phyloP scores from a whole-genome alignment of 2,329 filamentous ascomycete species.

The Colletotrichum eleusines region DNA sequence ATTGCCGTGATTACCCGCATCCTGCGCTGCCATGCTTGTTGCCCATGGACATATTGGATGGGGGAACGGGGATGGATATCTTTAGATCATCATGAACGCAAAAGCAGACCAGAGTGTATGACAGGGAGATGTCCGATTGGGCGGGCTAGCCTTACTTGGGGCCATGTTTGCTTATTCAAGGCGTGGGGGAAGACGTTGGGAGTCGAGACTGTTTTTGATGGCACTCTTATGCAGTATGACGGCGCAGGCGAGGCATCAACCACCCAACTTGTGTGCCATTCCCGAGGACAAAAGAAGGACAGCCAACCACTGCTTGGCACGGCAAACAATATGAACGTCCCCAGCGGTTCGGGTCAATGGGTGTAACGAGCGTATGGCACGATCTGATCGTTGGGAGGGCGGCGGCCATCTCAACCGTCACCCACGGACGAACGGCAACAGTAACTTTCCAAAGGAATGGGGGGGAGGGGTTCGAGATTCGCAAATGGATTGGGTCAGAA shows the following conservation, averaged over 20 bases:
- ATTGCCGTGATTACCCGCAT: not conserved
- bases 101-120: not conserved
- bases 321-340: not conserved
- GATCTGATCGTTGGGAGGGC: not conserved
- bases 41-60: too few species aligned
- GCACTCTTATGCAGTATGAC: slow-evolving; percentile 16
- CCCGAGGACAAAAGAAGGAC: not conserved
- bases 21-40: not conserved
- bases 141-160: slow-evolving; percentile 5
- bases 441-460: not conserved
- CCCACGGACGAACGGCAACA: too few species aligned
- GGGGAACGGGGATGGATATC: not conserved
- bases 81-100: slow-evolving; percentile 18
- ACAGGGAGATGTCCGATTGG: slow-evolving; percentile 35
- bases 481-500: not conserved
- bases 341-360: not conserved
- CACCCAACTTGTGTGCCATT: not conserved
- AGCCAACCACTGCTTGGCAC: not conserved
- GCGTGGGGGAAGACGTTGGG: slow-evolving; percentile 3
- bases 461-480: not conserved
- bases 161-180: slow-evolving; percentile 29
- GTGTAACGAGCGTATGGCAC: not conserved
- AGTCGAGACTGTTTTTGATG: slow-evolving; percentile 5
- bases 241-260: slow-evolving; percentile 7
- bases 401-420: not conserved